A percentile compares a stretch with the other conserved stretches of the same genome.
These are phyloP conservation scores for Aristolochia fimbriata DNA, from an alignment of 164 flowering plant genomes.

Conservation along the genomic window DNA sequence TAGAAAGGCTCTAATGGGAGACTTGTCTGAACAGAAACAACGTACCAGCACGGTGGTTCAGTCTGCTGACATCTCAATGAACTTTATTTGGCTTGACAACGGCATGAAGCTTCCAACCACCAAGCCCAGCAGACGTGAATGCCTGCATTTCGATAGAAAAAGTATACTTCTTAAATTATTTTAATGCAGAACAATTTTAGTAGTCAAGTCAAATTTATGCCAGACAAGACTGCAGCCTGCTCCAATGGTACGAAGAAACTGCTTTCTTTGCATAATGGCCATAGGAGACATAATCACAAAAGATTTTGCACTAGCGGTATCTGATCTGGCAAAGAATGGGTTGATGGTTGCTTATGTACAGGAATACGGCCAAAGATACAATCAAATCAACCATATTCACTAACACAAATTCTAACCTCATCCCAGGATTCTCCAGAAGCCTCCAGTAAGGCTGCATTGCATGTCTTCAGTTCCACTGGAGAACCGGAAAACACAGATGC, in stretches of 20 bases:
- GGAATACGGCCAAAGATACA: not conserved
- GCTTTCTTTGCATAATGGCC: no score
- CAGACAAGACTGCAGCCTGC: no score
- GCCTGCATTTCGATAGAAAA: conserved; percentile 36
- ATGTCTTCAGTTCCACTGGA: conserved; percentile 68
- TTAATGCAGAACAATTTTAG: not conserved
- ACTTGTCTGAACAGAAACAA: no score
- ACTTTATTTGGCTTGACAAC: conserved; percentile 45
- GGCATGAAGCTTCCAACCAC: conserved; percentile 92
- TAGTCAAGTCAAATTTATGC: no score
- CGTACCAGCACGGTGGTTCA: no score
- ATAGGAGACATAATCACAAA: no score
- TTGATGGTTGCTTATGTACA: no score
- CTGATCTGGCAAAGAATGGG: no score
- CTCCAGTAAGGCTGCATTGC: conserved; percentile 93
- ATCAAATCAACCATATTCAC: not conserved
- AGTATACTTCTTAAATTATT: not conserved
- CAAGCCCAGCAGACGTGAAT: conserved; percentile 61
- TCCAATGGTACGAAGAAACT: no score
- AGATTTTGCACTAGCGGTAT: no score
- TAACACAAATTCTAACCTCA: conserved; percentile 38
- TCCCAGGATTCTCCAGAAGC: conserved; percentile 81
- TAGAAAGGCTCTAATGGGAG: no score
- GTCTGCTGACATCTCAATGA: no score
- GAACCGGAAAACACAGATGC: conserved; percentile 80